A percentile compares a stretch with the other conserved stretches of the same genome.
Conservation (phyloP, 176 grass and related monocot genomes). For the Elymus sibiricus region DNA sequence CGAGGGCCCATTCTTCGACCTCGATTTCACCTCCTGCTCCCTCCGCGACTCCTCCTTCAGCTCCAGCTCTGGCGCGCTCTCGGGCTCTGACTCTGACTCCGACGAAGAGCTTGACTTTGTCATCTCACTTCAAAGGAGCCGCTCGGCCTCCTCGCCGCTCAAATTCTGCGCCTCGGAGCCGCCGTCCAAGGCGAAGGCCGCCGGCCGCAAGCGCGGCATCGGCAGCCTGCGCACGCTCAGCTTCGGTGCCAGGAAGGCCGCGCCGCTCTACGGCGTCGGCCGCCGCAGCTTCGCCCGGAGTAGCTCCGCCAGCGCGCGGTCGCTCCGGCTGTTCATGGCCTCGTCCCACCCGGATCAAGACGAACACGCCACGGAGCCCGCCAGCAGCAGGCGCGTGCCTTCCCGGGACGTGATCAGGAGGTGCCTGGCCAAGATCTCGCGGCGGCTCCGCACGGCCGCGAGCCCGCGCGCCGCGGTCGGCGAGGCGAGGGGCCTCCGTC, state of each 20-base stretch:
- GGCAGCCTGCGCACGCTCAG: conserved; percentile 36
- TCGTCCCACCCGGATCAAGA: background rate
- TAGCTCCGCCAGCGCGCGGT: conserved; percentile 30
- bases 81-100: conserved; percentile 13
- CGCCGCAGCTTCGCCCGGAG: conserved; percentile 29
- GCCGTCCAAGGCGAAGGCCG: no score
- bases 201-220: background rate
- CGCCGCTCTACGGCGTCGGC: conserved; percentile 38
- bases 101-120: conserved; percentile 46
- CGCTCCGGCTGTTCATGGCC: conserved; percentile 35
- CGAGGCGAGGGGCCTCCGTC: conserved; percentile 16
- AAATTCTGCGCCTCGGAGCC: conserved; percentile 22
- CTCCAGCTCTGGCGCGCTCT: conserved; percentile 22
- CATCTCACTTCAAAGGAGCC: conserved; percentile 38
- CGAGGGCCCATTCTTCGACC: conserved; percentile 70
- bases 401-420: conserved; percentile 43
- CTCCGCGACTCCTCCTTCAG: conserved; percentile 34
- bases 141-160: conserved; percentile 29
- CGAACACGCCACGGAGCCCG: background rate
- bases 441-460: conserved; percentile 24
- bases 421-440: conserved; percentile 69
- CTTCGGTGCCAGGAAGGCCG: conserved; percentile 37
- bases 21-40: conserved; percentile 42
- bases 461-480: background rate
- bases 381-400: background rate